Evolutionary conservation across 331 rosid species (phyloP).

Genomic region (Quercus tomentella): DNA sequence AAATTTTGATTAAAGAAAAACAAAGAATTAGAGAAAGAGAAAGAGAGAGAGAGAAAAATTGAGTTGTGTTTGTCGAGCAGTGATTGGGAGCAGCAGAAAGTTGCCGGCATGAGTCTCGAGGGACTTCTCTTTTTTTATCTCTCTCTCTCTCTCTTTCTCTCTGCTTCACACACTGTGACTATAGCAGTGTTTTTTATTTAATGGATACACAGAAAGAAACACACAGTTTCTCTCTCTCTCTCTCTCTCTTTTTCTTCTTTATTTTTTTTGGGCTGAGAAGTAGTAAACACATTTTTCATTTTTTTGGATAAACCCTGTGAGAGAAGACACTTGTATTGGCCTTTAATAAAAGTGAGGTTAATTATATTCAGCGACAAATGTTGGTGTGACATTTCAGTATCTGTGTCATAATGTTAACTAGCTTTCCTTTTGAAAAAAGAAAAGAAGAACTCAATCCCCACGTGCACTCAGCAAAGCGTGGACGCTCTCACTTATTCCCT

Average conservation of each 20-base stretch:
- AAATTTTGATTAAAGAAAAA: conserved; percentile 34
- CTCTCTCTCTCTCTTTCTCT: neutral
- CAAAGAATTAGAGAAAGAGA: neutral
- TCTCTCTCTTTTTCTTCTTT: too few species aligned
- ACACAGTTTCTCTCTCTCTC: neutral
- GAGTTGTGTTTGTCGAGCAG: conserved; percentile 27
- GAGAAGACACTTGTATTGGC: conserved; percentile 7
- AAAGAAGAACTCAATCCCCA: conserved; percentile 29
- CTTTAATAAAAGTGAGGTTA: conserved; percentile 43
- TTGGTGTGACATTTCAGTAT: conserved; percentile 46
- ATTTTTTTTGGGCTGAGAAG: too few species aligned
- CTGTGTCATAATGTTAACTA: conserved; percentile 30
- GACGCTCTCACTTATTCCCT: neutral
- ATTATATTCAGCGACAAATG: conserved; percentile 38
- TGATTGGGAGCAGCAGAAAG: conserved; percentile 25
- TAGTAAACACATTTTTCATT: too few species aligned
- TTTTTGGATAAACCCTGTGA: neutral
- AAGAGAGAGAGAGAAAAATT: neutral
- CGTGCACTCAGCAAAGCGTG: conserved; percentile 13
- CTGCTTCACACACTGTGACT: too few species aligned
- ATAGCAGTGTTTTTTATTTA: neutral
- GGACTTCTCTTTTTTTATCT: neutral
- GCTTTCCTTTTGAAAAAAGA: conserved; percentile 23
- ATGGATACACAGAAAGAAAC: neutral
- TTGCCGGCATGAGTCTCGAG: conserved; percentile 32